Conservation (phyloP, 805 yeast species). For the Yarrowia osloensis region DNA sequence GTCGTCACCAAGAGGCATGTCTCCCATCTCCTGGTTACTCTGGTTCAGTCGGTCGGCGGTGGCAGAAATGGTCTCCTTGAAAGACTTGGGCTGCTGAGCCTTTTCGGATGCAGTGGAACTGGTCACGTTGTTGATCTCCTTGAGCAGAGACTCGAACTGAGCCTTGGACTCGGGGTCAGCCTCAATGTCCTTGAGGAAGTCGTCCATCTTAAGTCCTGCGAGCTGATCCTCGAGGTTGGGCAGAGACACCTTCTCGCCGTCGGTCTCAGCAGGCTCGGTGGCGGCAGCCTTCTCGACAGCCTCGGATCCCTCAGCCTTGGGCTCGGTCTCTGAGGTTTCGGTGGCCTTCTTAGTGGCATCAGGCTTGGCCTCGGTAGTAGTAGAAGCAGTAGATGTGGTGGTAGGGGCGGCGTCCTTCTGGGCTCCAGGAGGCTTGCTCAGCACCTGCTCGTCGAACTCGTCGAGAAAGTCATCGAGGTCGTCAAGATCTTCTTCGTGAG, state of each 20-base stretch:
- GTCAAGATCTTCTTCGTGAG: constrained; percentile 38
- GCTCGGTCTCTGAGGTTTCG: background rate
- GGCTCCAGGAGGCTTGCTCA: constrained; percentile 61
- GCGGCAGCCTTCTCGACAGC: background rate
- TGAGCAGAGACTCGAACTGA: constrained; percentile 51
- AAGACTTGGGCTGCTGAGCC: constrained; percentile 37
- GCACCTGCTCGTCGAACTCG: constrained; percentile 74
- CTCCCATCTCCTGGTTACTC: constrained; percentile 61
- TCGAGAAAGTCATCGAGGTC: constrained; percentile 60
- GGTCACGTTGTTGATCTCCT: constrained; percentile 23
- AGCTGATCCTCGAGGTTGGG: constrained; percentile 45
- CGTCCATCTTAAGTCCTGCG: constrained; percentile 47
- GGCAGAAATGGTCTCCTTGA: constrained; percentile 74
- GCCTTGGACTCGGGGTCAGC: constrained; percentile 56
- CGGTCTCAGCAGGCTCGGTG: constrained; percentile 29
- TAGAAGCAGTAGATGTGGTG: background rate
- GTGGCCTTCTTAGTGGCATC: background rate
- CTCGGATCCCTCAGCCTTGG: constrained; percentile 21
- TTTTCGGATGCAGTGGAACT: constrained; percentile 5
- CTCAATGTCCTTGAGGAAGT: constrained; percentile 51
- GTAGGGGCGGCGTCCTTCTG: background rate
- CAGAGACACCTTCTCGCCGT: constrained; percentile 33
- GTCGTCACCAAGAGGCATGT: constrained; percentile 50
- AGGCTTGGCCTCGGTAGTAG: constrained; percentile 13
- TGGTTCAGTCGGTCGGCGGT: constrained; percentile 79